Base-by-base conservation (phyloP, 768 basidiomycete genomes). In the Cyclocybe cylindracea region DNA sequence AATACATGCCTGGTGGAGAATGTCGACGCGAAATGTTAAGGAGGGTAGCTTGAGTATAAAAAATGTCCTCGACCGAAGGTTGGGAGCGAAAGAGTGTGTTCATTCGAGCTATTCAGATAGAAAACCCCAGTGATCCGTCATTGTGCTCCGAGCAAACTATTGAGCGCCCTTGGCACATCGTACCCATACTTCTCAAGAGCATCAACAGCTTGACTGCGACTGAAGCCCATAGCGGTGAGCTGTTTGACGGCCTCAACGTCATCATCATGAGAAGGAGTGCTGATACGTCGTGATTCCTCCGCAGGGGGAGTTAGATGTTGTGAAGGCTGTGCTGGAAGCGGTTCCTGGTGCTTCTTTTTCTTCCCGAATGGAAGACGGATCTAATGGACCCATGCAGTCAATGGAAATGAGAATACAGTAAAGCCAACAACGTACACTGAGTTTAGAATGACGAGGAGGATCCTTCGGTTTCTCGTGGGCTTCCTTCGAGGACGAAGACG, bases 211-310 rank as follows among this genome's bases (percentile, higher is more conserved):
- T 94, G 86, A 11, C 74, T 68, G 38, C 95, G 82, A 55, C 80
- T 86, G 75, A 98, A 98, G 19, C 96, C 96, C 94, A 98, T 97
- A 14, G 79, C 80, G 42, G 84, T 85, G 37, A 98, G 73, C 63
- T 89, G 85, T 62, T 85, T 89, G 16, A 94, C 88, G 2, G 85
- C 73, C 55, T 86, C 84, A 10, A 85, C 83, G 51, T 94, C 89
- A 56, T 89, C 89, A 29, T 84, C 85, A 10, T 76, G 74, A 10
- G 79, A 78, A 1, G 86, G 82, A 2, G 85, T 79, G 8, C 59
- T 54, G 4, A 61, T 67, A 33, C 76, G 63, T 31, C 64, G 55
- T 1, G 71, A 66, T 55, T 82, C 78, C 53, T 82, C 80, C 24
- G 71, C 66, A 18, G 80, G 76, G 39, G 76, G 70, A 5, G 72